Evolutionary conservation across 2,329 filamentous ascomycete genomes (phyloP), one percentile per base, ranked within the genome.

Genomic region (Westerdykella ornata): DNA sequence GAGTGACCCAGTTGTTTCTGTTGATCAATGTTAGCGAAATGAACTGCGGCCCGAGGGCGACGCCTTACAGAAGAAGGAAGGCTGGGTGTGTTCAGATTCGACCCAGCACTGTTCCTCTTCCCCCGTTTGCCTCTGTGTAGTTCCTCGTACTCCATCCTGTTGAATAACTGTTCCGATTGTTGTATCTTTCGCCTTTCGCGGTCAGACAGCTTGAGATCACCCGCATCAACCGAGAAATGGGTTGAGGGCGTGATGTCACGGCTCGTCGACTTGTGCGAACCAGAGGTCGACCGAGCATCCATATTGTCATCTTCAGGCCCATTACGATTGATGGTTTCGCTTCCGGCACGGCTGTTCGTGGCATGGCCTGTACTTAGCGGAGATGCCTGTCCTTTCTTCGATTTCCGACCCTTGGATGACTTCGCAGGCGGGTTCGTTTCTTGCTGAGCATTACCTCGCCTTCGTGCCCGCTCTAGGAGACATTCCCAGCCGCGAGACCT

Each of bases 141-240:
- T 49, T 77, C 75, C 45, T 81, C 75, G 36, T 74, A 69, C 51
- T 81, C 78, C 47, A 80, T 68, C 51, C 78, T 73, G 47, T 78
- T 73, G 47, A 81, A 81, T 44, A 81, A 73, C 48, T 76, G 76
- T 52, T 82, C 78, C 32, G 77, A 75, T 41, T 78, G 77, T 40
- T 77, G 76, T 35, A 82, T 70, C 60, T 82, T 82, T 44, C 78
- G 75, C 53, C 73, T 73, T 51, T 82, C 79, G 4, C 79, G 72
- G 46, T 76, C 78, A 2, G 79, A 81, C 46, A 81, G 67, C 47
- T 78, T 78, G 2, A 70, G 59, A 19, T 65, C 62, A 35, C 62
- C 64, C 8, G 69, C 72, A 42, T 71, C 72, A 19, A 68, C 62
- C 6, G 69, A 72, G 43, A 71, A 73, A 48, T 73, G 72, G 9